Base-by-base conservation (phyloP, 1,139 yeast species). In the Kodamaea fungicola region DNA sequence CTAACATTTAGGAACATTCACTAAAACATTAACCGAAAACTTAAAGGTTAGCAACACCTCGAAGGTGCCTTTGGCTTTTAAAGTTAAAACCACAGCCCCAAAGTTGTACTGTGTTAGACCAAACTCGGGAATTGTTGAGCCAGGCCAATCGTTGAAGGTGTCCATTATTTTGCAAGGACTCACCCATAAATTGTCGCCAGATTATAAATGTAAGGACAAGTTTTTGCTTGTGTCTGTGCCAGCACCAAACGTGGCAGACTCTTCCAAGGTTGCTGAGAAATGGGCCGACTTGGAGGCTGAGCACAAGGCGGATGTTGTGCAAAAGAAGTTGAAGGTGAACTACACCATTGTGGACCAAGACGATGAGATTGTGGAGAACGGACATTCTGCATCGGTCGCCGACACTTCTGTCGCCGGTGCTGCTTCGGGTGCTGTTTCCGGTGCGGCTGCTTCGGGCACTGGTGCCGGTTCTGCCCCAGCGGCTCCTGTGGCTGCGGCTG, bases 61-160 rank as follows among this genome's bases (percentile, higher is more conserved):
- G 19, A 59, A 66, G 24, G 67, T 79, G 29, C 74, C 83, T 34
- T 65, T 78, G 54, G 96, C 96, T 24, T 92, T 88, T 73, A 94
- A 94, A 70, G 97, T 94, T 56, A 94, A 92, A 67, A 92, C 99
- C 34, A 92, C 99, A 7, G 97, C 97, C 9, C 99, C 99, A 42
- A 90, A 87, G 62, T 74, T 88, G 60, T 87, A 90, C 70, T 87
- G 96, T 62, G 97, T 92, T 39, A 83, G 96, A 64, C 98, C 98
- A 42, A 92, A 90, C 61, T 94, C 97, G 40, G 79, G 95, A 22
- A 65, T 83, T 30, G 72, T 92, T 40, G 74, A 71, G 30, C 92
- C 97, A 9, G 94, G 95, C 28, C 77, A 78, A 45, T 63, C 81
- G 8, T 68, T 81, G 38, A 79, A 83, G 42, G 86, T 92, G 36